Evolutionary conservation across 164 flowering plant genomes (phyloP), one percentile per base, ranked within the genome.

Genomic region (Piper betle): DNA sequence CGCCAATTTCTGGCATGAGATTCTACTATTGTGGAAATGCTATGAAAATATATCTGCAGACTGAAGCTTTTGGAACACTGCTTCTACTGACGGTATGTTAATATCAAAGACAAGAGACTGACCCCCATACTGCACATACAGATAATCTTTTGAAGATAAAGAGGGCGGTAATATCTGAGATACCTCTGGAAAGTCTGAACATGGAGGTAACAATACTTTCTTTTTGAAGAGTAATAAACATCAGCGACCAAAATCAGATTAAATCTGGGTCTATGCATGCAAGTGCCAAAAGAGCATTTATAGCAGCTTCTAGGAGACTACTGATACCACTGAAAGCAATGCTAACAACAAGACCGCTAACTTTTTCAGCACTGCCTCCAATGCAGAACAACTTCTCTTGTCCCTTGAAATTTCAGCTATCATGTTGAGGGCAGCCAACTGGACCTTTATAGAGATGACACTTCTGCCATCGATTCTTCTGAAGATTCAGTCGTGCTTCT

Each of bases 181-280:
- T 42, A 86, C 63, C 33, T 79, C 82, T 0, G 88, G 86, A 6
- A 86, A 82, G 62, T 75, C 85, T 4, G 72, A 38, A 15, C 71
- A 42, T 11, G 96, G 96, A 10, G 86, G 87, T 13, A 71, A 69
- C 65, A 84, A 87, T 39, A 69, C 9, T 52, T 75, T 75, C 56
- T 74, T 82, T 73, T 81, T 65, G 72, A 53, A 25, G 96, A 79
- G 71, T 80, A 94, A 66, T 86, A 85, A n/a, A 94, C 86, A 70
- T 94, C 99, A 41, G 97, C 92, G 39, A 86, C 17, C 2, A 94
- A 89, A 62, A 94, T 85, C 99, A 94, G 43, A 91, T 76, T 48
- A 94, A 87, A 64, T 94, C 99, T 37, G 97, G 81, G 57, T 94
- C 99, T 2, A 94, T 76, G 4, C 77, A 72, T 5, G 92, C 80